Base-by-base conservation (phyloP, 139 green algal genomes). In the Chlamydomonas sp. region DNA sequence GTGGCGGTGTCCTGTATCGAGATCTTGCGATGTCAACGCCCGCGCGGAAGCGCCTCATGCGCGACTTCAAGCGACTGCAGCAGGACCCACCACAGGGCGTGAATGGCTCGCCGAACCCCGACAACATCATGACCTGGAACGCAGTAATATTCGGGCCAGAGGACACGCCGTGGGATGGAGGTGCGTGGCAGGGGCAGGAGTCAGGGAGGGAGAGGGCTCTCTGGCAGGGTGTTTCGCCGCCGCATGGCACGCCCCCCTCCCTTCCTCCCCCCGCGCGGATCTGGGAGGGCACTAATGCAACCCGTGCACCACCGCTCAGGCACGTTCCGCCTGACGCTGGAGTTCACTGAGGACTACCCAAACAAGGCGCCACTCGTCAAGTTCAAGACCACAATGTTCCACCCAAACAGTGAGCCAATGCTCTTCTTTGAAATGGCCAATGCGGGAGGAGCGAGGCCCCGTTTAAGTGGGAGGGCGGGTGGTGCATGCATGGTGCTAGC, bases 111-210 rank as follows among this genome's bases (percentile, higher is more conserved):
- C 95, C 95, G 1, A 88, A 90, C 29, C 82, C 88, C 5, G 88
- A 96, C 59, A 98, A 97, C 84, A 96, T 99, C 67, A 98, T 99
- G 94, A 67, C 73, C 0, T 99, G 95, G 95, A 97, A 97, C 64
- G 94, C 93, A n/a, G 87, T 99, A 5, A 98, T 99, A n/a, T 97
- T 98, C 77, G 95, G 94, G 0, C 94, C 94, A 35, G 94, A 98
- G 37, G 91, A 92, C 60, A 97, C 93, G 5, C 84, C 91, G 0
- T 98, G 94, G 94, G 93, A 98, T 61, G 94, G 91, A 68, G 93
- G 91, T 90, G 71, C 67, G 80, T 24, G n/a, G 28, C 30, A 29
- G n/a, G 35, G 30, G 1, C n/a, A n/a, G 58, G 38, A 48, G 5
- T 66, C 30, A 48, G 24, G 26, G 8, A 22, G 30, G 5, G 20